Base-by-base conservation (phyloP, 2,329 filamentous ascomycete species). In the Hymenoscyphus occultus region DNA sequence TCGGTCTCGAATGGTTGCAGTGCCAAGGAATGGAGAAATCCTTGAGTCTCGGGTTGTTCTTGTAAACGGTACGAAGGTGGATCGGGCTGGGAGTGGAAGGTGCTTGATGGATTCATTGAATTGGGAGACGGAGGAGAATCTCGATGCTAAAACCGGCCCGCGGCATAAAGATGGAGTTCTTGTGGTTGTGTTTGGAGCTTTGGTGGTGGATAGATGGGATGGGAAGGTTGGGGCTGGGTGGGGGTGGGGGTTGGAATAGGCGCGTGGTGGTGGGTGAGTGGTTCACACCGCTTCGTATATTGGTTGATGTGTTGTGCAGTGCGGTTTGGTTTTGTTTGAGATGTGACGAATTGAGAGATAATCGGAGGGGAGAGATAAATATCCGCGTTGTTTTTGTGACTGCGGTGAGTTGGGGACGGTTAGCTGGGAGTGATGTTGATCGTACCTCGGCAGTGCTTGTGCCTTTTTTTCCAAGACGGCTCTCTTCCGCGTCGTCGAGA, bases 231-330 rank as follows among this genome's bases (percentile, higher is more conserved):
- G 32, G 32, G 32, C 1, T 22, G 22, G 22, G 22, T 48, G 42
- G 19, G 10, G 16, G 42, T 48, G 16, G 45, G 45, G 48, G 10
- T 28, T 54, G 48, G 22, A 54, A 54, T 22, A 54, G 22, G n/a
- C 48, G 48, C 48, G 48, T 28, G 48, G 48, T 12, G 48, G 12
- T 13, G 9, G 2, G 48, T 13, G 48, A 28, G 48, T 28, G 48
- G 48, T 54, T 54, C 48, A 54, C 48, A 54, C 48, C 48, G 48
- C 48, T 54, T 28, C 19, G 13, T 54, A 22, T 54, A n/a, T 54
- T 10, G n/a, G 22, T 54, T 51, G 45, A 22, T 51, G 45, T 22
- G 19, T 54, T 9, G 48, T 54, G 19, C 10, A 16, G 45, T 48
- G 45, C 45, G 19, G 19, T 48, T 45, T 51, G 7, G 28, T 1